phyloP scores from a whole-genome alignment of 2,329 filamentous ascomycete species.

The Colletotrichum trifolii region DNA sequence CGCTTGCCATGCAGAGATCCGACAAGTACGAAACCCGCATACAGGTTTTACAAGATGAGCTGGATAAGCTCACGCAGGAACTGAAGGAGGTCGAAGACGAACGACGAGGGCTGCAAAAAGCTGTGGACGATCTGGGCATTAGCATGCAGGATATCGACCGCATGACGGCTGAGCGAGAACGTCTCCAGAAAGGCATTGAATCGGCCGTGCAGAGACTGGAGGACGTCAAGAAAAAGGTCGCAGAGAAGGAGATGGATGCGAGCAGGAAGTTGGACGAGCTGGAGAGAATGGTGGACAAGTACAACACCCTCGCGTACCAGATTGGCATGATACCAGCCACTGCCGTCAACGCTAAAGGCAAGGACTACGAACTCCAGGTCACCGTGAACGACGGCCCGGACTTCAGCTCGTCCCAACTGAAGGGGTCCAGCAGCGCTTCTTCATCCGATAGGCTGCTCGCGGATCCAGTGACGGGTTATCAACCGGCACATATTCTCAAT shows the following conservation, averaged over 20 bases:
- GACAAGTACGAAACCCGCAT: constrained; percentile 89
- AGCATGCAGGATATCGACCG: constrained; percentile 99
- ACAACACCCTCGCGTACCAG: constrained; percentile 95
- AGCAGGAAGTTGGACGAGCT: constrained; percentile 88
- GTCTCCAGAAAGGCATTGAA: constrained; percentile 89
- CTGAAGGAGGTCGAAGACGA: constrained; percentile 86
- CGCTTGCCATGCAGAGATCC: constrained; percentile 82
- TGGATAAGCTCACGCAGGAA: constrained; percentile 81
- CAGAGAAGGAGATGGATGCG: constrained; percentile 89
- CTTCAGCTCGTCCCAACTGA: constrained; percentile 72
- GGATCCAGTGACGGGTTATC: constrained; percentile 86
- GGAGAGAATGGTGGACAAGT: constrained; percentile 88
- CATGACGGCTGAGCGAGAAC: constrained; percentile 95
- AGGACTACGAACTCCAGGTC: constrained; percentile 86
- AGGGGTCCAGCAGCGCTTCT: constrained; percentile 57
- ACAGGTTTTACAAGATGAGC: constrained; percentile 85
- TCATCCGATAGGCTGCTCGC: constrained; percentile 80
- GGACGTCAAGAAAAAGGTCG: constrained; percentile 83
- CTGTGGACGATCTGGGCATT: constrained; percentile 92
- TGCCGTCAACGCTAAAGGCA: constrained; percentile 85
- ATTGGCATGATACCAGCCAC: constrained; percentile 89
- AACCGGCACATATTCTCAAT: constrained; percentile 88
- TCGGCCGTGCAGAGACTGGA: constrained; percentile 80
- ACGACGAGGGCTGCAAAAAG: constrained; percentile 80
- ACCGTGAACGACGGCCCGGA: constrained; percentile 82